Base-by-base conservation (phyloP, 805 yeast genomes). In the Cyberlindnera mrakii region DNA sequence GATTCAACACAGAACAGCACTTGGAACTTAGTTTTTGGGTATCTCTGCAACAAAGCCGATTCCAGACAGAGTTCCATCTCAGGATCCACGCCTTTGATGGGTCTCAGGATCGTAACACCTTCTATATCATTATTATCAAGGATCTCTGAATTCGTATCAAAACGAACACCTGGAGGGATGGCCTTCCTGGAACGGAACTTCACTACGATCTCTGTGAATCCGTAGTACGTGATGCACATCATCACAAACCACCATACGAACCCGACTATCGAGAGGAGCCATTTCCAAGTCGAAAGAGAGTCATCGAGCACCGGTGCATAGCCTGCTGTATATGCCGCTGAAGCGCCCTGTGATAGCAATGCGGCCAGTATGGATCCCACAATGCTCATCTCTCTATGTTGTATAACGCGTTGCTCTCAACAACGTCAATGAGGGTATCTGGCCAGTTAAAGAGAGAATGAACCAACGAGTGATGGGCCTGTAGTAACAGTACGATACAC, bases 81-180 rank as follows among this genome's bases (percentile, higher is more conserved):
- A 1, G 89, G 76, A 59, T 88, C 96, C 15, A 86, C 65, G 15
- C 96, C 96, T 56, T 86, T 86, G 45, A 88, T 68, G 0, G 96
- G 96, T 27, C 96, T 65, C 30, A 88, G 58, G 20, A 89, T 85
- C 1, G 93, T 76, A 16, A 88, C 96, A 7, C 85, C 82, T 45
- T 76, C 79, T 1, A 76, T 25, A 5, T 70, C 66, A 1, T 70
- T 70, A 3, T 49, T 50, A 3, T 50, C 51, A 1, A 33, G 14
- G 2, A 48, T 44, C 16, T 36, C 30, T 13, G 39, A 29, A 10
- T 41, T 37, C 4, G 17, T n/a, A 33, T 47, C 43, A 14, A 49
- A 2, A 3, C 27, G 16, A 10, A 46, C 33, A 7, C 45, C 30
- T 27, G 9, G 13, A 1, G 59, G 59, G 6, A 16, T 37, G 7